phyloP scores from a whole-genome alignment of 768 basidiomycete genomes.

The Auricularia sp. region DNA sequence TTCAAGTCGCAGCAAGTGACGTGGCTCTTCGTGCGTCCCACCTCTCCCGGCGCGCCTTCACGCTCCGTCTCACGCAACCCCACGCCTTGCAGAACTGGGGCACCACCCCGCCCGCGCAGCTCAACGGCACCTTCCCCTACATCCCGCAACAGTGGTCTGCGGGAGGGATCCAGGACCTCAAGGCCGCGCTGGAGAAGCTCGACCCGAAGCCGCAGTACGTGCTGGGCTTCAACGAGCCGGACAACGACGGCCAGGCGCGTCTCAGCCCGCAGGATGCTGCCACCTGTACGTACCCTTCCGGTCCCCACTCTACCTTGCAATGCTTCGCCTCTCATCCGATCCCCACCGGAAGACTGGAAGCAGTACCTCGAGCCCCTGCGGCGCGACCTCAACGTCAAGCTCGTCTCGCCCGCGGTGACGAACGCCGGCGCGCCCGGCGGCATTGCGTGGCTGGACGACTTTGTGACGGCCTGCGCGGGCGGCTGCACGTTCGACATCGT shows the following conservation, averaged over 20 bases:
- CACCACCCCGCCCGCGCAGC: background rate
- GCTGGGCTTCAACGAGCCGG: slow-evolving; percentile 10
- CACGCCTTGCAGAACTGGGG: slow-evolving; percentile 6
- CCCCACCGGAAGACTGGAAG: slow-evolving; percentile 1
- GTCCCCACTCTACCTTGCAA: background rate
- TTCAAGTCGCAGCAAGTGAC: slow-evolving; percentile 5
- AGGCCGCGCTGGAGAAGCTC: background rate
- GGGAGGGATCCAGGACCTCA: slow-evolving; percentile 4
- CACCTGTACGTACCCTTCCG: background rate
- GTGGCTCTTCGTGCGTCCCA: slow-evolving; percentile 8
- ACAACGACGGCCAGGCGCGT: slow-evolving; percentile 6
- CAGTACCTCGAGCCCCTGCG: background rate
- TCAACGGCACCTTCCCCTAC: background rate
- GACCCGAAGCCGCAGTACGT: background rate
- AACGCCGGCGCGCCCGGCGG: background rate
- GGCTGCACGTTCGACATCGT: background rate
- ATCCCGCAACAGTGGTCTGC: slow-evolving; percentile 7
- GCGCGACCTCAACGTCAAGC: background rate
- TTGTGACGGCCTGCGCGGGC: background rate
- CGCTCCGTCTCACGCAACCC: no score
- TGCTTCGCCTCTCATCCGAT: no score
- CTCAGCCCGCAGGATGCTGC: background rate
- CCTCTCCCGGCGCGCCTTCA: no score
- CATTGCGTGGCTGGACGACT: background rate
- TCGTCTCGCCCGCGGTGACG: background rate